Conservation (phyloP, 1,284 basidiomycete genomes). For the Schizophyllum amplum region DNA sequence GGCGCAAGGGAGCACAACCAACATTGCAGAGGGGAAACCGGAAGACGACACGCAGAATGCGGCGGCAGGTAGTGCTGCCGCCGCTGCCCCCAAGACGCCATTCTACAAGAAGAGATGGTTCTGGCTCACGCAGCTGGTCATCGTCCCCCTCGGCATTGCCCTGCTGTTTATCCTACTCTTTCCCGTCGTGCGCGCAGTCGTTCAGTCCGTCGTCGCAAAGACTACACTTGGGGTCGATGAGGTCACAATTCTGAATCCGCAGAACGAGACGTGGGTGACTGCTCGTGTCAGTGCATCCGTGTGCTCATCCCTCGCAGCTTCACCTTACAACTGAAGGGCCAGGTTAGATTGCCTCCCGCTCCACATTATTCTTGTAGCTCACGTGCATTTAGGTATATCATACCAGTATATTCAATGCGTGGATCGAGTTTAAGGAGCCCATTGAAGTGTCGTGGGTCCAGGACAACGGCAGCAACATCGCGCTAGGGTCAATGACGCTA, state of each 20-base stretch:
- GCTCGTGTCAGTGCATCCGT: neutral
- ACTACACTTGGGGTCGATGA: conserved; percentile 41
- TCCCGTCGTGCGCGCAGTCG: conserved; percentile 56
- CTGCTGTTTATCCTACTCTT: conserved; percentile 57
- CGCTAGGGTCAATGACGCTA: conserved; percentile 43
- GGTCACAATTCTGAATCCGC: conserved; percentile 40
- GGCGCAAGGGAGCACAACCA: too few relatives aligned
- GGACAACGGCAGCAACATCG: conserved; percentile 31
- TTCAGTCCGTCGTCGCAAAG: conserved; percentile 51
- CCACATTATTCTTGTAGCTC: conserved; percentile 20
- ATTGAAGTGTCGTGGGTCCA: conserved; percentile 50
- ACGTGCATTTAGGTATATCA: conserved; percentile 33
- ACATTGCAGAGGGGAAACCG: too few relatives aligned
- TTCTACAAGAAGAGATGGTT: conserved; percentile 34
- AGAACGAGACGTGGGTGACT: conserved; percentile 43
- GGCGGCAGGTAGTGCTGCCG: conserved; percentile 12
- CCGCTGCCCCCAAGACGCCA: conserved; percentile 14
- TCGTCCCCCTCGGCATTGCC: conserved; percentile 46
- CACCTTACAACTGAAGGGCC: conserved; percentile 39
- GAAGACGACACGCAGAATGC: conserved; percentile 1
- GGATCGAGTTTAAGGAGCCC: conserved; percentile 46
- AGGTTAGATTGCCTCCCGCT: conserved; percentile 19
- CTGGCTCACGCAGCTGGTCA: conserved; percentile 38
- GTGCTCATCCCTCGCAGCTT: conserved; percentile 29
- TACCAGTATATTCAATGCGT: conserved; percentile 50